Conservation (phyloP, 306 rosid genomes). For the Casuarina glauca region DNA sequence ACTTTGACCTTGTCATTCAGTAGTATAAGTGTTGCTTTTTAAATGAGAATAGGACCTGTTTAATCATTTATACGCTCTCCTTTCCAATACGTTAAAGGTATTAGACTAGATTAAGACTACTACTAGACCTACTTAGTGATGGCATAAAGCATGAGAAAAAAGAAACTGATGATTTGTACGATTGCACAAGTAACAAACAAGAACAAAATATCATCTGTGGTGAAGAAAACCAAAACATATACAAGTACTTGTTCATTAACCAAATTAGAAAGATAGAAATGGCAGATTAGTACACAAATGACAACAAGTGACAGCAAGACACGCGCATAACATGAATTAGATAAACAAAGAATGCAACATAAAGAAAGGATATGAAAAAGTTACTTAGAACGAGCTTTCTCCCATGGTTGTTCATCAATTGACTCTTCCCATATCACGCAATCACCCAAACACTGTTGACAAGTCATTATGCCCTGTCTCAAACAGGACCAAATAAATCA, state of each 20-base stretch:
- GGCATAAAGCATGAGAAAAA: background rate
- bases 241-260: background rate
- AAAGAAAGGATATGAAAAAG: constrained; percentile 6
- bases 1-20: background rate
- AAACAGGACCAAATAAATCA: constrained; percentile 20
- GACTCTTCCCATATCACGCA: constrained; percentile 97
- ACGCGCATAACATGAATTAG: background rate
- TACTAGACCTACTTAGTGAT: background rate
- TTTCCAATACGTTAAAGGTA: background rate
- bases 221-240: background rate
- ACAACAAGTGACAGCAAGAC: constrained; percentile 14
- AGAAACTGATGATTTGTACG: background rate
- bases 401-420: constrained; percentile 93
- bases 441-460: constrained; percentile 85
- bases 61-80: background rate
- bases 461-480: constrained; percentile 78
- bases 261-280: background rate
- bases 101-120: background rate
- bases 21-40: background rate
- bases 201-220: background rate
- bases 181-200: background rate
- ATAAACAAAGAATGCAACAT: background rate
- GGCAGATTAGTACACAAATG: background rate
- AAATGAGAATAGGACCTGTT: background rate
- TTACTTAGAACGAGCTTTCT: constrained; percentile 84